Percentiles rank a stretch among this genome's conserved stretches.
phyloP scores from a whole-genome alignment of 176 grass and related monocot genomes.

The Triticum turgidum region DNA sequence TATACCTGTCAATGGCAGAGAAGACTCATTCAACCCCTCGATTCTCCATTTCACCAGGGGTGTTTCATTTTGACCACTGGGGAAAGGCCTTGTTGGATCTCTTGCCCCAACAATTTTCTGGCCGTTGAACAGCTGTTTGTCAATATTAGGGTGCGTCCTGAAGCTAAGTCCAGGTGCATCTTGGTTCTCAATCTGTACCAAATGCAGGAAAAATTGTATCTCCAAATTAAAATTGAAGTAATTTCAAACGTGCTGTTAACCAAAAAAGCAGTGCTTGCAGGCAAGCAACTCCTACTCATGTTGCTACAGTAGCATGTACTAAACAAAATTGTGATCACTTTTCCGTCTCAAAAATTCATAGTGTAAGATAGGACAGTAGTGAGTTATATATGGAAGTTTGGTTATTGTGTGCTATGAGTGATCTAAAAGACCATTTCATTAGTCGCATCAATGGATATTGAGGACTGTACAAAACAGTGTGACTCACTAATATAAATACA shows the following conservation, averaged over 20 bases:
- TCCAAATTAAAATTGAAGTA: not conserved
- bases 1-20: constrained; percentile 75
- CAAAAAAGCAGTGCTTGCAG: not conserved
- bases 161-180: constrained; percentile 80
- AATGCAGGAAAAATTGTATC: not conserved
- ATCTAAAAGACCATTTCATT: not conserved
- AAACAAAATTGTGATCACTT: constrained; percentile 1
- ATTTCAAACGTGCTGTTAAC: not conserved
- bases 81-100: constrained; percentile 83
- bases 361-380: not conserved
- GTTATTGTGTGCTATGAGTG: not conserved
- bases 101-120: constrained; percentile 71
- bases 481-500: not conserved
- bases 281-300: not conserved
- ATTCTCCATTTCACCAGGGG: constrained; percentile 88
- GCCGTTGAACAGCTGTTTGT: constrained; percentile 76
- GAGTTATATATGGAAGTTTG: not conserved
- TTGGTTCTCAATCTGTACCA: constrained; percentile 70
- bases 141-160: constrained; percentile 84
- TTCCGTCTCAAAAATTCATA: not conserved
- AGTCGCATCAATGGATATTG: not conserved
- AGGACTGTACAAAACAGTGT: constrained; percentile 7
- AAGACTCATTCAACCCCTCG: constrained; percentile 70
- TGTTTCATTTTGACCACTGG: constrained; percentile 83
- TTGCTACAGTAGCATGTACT: not conserved